Conservation (phyloP, 306 rosid genomes). For the Lablab purpureus region DNA sequence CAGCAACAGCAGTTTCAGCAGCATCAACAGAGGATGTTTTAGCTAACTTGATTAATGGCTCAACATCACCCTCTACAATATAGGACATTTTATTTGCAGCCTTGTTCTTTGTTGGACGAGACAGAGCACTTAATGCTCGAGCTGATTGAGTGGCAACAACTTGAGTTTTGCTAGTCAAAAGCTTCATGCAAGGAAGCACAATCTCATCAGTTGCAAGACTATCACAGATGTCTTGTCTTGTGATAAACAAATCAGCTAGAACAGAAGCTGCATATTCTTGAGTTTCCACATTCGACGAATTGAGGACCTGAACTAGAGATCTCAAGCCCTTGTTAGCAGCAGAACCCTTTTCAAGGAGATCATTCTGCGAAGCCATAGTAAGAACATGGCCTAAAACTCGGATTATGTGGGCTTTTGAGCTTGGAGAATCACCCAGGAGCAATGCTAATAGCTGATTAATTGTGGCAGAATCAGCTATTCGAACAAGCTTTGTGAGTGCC, state of each 20-base stretch:
- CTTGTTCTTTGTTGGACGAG: slow-evolving; percentile 77
- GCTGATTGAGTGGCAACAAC: slow-evolving; percentile 96
- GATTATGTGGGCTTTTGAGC: slow-evolving; percentile 78
- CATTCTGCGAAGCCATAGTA: slow-evolving; percentile 72
- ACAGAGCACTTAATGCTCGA: slow-evolving; percentile 88
- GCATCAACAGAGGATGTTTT: slow-evolving; percentile 88
- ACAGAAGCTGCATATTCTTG: slow-evolving; percentile 90
- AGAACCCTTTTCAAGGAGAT: slow-evolving; percentile 79
- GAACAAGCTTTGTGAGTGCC: slow-evolving; percentile 89
- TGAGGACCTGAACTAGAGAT: slow-evolving; percentile 88
- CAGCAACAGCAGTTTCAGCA: slow-evolving; percentile 94
- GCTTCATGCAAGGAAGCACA: slow-evolving; percentile 90
- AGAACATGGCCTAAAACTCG: slow-evolving; percentile 90
- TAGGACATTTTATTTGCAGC: slow-evolving; percentile 69
- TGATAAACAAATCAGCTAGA: slow-evolving; percentile 87
- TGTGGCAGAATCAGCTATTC: slow-evolving; percentile 88
- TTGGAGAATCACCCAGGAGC: slow-evolving; percentile 85
- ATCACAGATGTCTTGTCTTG: slow-evolving; percentile 92
- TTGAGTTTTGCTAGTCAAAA: slow-evolving; percentile 84
- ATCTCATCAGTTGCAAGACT: slow-evolving; percentile 89
- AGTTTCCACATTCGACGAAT: slow-evolving; percentile 81
- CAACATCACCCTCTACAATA: slow-evolving; percentile 81
- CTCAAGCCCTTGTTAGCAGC: slow-evolving; percentile 86
- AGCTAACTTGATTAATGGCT: slow-evolving; percentile 87
- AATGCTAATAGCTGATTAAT: slow-evolving; percentile 87